Evolutionary conservation across 352 stramenopile genomes (phyloP).

Genomic region (Blastocystis sp.): DNA sequence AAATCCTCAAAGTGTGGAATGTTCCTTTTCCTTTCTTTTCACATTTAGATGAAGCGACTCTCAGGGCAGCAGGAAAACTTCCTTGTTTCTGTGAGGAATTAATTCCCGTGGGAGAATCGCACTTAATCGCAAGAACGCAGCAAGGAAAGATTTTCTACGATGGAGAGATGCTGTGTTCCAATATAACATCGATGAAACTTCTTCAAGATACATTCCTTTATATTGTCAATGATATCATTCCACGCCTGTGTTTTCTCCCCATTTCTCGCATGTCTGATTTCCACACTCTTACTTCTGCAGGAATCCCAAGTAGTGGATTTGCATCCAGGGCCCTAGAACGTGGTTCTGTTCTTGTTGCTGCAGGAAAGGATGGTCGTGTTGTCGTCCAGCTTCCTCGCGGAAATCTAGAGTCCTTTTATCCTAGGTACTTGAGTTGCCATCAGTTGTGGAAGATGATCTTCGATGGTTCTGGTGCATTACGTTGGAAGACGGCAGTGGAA

Average conservation of each 20-base stretch:
- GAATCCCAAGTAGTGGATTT: not conserved
- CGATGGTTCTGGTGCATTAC: not conserved
- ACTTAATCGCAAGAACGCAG: not conserved
- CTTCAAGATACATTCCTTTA: not conserved
- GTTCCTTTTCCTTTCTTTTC: too few species aligned
- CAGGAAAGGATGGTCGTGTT: not conserved
- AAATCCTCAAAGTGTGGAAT: too few species aligned
- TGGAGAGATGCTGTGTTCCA: not conserved
- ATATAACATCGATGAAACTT: not conserved
- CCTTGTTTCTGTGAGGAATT: not conserved
- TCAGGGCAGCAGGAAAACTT: not conserved
- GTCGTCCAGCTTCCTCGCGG: constrained; percentile 30
- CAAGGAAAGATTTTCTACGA: constrained; percentile 12
- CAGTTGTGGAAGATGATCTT: not conserved
- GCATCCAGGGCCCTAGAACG: constrained; percentile 4
- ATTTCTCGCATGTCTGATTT: not conserved
- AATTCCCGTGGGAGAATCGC: not conserved
- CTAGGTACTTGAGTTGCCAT: not conserved
- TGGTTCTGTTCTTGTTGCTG: not conserved
- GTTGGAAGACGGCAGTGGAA: constrained; percentile 8
- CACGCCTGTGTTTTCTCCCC: constrained; percentile 3
- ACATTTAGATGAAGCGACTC: not conserved
- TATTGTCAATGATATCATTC: constrained; percentile 36
- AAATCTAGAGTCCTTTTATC: constrained; percentile 40
- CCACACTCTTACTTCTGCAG: not conserved